Evolutionary conservation across 2,329 filamentous ascomycete genomes (phyloP), one percentile per base, ranked within the genome.

Genomic region (Stemphylium beticola): DNA sequence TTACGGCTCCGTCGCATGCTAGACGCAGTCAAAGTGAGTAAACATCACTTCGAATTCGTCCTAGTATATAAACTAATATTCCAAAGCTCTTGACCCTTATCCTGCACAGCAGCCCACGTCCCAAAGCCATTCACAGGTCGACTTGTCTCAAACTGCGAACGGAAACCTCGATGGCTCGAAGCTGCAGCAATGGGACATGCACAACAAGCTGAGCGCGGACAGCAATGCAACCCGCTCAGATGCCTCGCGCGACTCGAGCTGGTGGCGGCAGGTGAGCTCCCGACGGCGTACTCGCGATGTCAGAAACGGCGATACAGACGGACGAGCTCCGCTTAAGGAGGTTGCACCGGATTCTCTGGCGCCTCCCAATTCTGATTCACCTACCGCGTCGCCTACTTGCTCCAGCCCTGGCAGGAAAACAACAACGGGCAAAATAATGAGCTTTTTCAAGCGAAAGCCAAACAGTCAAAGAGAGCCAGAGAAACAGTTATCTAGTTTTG

Each of bases 121-220:
- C 17, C 72, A 74, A 40, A 68, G 70, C 47, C 72, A 74, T 53
- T 74, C 71, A 8, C 67, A 74, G 37, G 61, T 74, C 40, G 69
- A 74, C 59, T 60, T 74, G 15, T 64, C 65, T 8, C 67, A 73
- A 41, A 51, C 62, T 18, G 46, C 64, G 15, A 75, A 74, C 41
- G 72, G 72, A 34, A 71, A 68, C 53, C 58, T 69, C 24, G 70
- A 72, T 53, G 66, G 65, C 42, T 68, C 69, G 24, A 72, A 69
- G 38, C 40, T 68, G 43, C 64, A 66, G 24, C 65, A 67, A 32
- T 75, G 73, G 73, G 69, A 73, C 10, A 40, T 40, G 10, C 60
- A 62, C 37, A 67, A 58, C 48, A 74, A 74, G 46, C 34, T 86
- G 18, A 71, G 70, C 40, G 68, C 57, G 37, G 72, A 74, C 37